Evolutionary conservation across 225 moss, liverwort and hornwort genomes (phyloP), one percentile per base, ranked within the genome.

Genomic region (Asterella californica): DNA sequence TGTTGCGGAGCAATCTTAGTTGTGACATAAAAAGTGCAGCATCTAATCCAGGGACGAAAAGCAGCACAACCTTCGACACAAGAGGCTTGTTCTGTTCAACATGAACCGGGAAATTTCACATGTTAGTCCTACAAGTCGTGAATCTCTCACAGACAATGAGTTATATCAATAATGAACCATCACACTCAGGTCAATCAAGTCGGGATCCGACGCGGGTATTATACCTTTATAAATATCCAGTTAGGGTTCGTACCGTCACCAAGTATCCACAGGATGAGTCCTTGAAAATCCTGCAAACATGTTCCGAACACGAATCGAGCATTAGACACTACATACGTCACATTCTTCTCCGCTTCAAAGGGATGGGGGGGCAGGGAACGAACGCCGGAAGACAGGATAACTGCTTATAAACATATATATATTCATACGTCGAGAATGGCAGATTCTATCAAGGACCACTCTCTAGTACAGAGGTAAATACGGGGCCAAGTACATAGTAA

Each of bases 191-290:
- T 21, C 42, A 25, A 36, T 45, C 5, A 0, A 70, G 22, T 15
- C 37, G 2, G 17, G 52, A 15, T 22, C 71, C 15, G 29, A 72
- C 1, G 19, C 48, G 1, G 57, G 10, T 19, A 34, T 59, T 9
- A 46, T 80, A 88, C 88, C 88, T 97, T 97, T 73, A 97, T 90
- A 38, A 94, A 94, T 12, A 92, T 84, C 94, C 94, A 97, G 67
- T 85, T 93, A 14, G 97, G 97, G 79, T 82, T 97, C 69, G 83
- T 84, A 66, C 97, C 97, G 34, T 97, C 97, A 5, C 90, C 90
- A 33, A 97, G 84, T 29, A 93, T 83, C 94, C 97, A 94, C 34
- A 81, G 81, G 79, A 97, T 82, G 73, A 97, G 81, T 68, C 86
- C 92, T 82, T 92, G 94, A 75, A 97, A 86, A 74, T 91, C 97